Base-by-base conservation (phyloP, 441 rosid species). In the Raphanus hybrid region DNA sequence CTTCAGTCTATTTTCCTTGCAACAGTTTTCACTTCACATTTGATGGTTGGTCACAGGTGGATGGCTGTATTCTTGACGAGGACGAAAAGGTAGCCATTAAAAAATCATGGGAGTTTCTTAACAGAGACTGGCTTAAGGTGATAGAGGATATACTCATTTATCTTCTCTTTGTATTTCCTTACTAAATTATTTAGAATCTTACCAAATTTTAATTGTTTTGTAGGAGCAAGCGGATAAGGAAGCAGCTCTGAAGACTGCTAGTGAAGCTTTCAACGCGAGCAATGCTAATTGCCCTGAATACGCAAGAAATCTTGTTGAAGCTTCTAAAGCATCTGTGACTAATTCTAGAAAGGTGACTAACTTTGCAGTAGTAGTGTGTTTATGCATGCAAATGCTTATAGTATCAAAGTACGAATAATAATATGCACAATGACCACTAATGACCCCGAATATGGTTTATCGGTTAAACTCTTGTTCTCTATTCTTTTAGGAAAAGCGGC, bases 171-270 rank as follows among this genome's bases (percentile, higher is more conserved):
- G 0, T 52, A 15, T 52, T 50, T 5, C 18, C 9, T 52, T 15
- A 18, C 20, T 29, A 29, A 29, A 29, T 29, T 29, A 29, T 29
- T 29, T 0, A 50, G 39, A 39, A 61, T 65, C 59, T 70, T 64
- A 15, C 27, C 11, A 6, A 26, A 26, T 54, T 68, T 3, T 39
- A 29, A 12, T 68, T 62, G 68, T 26, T 64, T 67, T 80, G 58
- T 86, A 93, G 99, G 97, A 91, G 84, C 93, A 92, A 87, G 98
- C 91, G 70, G 98, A 87, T 50, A 93, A 91, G 84, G 93, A 92
- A 87, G 97, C 90, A 74, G 98, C 88, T 43, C 92, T 82, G 92
- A 88, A 85, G 94, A 90, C 27, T 1, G 61, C 61, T 55, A 55
- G 11, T 16, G 60, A 16, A 43, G 87, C 88, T 11, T 77, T 83